phyloP scores from a whole-genome alignment of 2,329 filamentous ascomycete species.

The Penicillium sp. region DNA sequence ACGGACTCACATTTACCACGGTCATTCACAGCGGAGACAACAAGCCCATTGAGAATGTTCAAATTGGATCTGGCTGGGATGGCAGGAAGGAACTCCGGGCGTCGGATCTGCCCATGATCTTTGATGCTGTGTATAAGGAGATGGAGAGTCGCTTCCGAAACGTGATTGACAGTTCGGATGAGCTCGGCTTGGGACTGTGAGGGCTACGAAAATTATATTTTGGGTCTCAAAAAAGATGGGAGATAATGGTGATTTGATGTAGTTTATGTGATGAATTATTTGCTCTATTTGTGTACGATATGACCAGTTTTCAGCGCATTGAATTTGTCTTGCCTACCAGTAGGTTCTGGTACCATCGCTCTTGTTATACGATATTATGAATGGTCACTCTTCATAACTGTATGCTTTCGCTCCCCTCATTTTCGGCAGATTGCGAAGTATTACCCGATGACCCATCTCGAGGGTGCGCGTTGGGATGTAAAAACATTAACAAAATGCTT shows the following conservation, averaged over 20 bases:
- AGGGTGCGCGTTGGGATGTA: no score
- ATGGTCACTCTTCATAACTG: no score
- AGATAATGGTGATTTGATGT: background rate
- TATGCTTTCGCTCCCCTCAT: no score
- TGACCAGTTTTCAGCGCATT: background rate
- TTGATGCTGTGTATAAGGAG: slow-evolving; percentile 20
- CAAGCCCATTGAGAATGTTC: slow-evolving; percentile 19
- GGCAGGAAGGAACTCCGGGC: slow-evolving; percentile 9
- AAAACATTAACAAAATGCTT: no score
- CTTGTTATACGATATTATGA: no score
- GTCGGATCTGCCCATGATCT: slow-evolving; percentile 23
- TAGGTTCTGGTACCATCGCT: no score
- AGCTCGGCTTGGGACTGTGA: slow-evolving; percentile 23
- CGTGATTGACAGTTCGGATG: slow-evolving; percentile 34
- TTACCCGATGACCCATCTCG: no score
- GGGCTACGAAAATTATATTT: background rate
- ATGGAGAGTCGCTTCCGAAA: slow-evolving; percentile 25
- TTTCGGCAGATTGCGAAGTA: no score
- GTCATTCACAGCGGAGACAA: slow-evolving; percentile 11
- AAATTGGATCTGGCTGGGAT: slow-evolving; percentile 20
- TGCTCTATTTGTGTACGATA: background rate
- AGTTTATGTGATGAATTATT: background rate
- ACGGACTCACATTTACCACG: slow-evolving; percentile 10
- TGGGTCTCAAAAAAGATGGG: background rate
- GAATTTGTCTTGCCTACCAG: background rate